Evolutionary conservation across 805 yeast species (phyloP), one percentile per base, ranked within the genome.

Genomic region (Ogataea thermomethanolica): DNA sequence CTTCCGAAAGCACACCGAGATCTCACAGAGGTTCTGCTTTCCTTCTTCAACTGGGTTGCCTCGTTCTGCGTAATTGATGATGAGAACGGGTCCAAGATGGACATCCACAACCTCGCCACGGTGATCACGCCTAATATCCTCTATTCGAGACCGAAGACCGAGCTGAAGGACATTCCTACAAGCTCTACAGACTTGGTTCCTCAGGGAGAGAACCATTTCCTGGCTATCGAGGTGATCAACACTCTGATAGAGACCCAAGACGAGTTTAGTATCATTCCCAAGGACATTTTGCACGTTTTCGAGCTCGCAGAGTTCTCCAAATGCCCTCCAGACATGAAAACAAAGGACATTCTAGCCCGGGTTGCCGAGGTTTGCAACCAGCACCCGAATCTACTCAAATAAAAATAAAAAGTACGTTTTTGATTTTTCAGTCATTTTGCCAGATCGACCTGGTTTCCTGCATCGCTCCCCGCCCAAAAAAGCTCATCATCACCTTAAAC

Each of bases 41-140:
- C 82, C 43, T 93, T 93, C 61, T 76, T 93, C 57, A 82, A 81
- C 61, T 93, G 98, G 98, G 91, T 90, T 2, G 88, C 98, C 0
- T 86, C 98, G 2, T 93, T 93, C 65, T 85, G 97, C 1, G 90
- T 87, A 51, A 78, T 90, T 46, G 97, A 89, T 55, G 95, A 88
- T 53, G 90, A 85, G 50, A 77, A 79, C 15, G 93, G 93, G 1
- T 88, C 97, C 3, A 93, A 91, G 66, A 93, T 93, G 99, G 97
- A 91, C 59, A 78, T 85, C 25, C 95, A 89, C 58, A 93, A 93
- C 60, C 71, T 93, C 48, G 95, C 99, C 2, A 93, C 98, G 0
- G 99, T 93, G 2, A 73, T 93, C 35, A 85, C 97, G 0, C 99
- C 99, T 1, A 93, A 90, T 55, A 81, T 93, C 32, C 69, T 95